Evolutionary conservation across 306 rosid species (phyloP).

Genomic region (Pterocarpus santalinus): DNA sequence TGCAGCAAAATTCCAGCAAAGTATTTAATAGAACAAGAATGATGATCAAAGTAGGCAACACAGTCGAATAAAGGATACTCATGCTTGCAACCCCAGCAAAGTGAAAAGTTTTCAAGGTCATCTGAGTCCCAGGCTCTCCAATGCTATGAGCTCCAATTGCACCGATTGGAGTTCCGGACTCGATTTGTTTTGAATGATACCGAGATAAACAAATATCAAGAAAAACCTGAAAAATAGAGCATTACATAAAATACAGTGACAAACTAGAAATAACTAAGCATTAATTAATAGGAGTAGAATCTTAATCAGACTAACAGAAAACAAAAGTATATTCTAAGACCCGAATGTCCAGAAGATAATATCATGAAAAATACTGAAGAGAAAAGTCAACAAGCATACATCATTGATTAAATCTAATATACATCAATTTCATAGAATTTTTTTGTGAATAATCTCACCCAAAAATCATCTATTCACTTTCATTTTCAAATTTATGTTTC

Average conservation of each 20-base stretch:
- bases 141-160: slow-evolving; percentile 98
- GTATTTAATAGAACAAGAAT: slow-evolving; percentile 17
- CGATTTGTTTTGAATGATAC: slow-evolving; percentile 75
- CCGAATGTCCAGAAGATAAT: no score
- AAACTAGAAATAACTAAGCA: no score
- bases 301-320: no score
- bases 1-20: slow-evolving; percentile 24
- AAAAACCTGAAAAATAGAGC: slow-evolving; percentile 68
- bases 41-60: slow-evolving; percentile 16
- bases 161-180: slow-evolving; percentile 96
- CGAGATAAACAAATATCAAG: slow-evolving; percentile 84
- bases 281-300: no score
- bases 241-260: slow-evolving; percentile 3
- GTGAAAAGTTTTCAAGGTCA: slow-evolving; percentile 96
- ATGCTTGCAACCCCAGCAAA: slow-evolving; percentile 99
- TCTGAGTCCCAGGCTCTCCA: slow-evolving; percentile 99
- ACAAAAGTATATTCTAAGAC: no score
- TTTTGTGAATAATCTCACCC: no score
- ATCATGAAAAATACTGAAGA: no score
- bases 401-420: no score
- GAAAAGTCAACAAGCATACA: no score
- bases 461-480: no score
- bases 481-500: no score
- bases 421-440: no score
- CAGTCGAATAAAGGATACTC: slow-evolving; percentile 84